Conservation (phyloP, 345 rosid species). For the Physaria fendleri region DNA sequence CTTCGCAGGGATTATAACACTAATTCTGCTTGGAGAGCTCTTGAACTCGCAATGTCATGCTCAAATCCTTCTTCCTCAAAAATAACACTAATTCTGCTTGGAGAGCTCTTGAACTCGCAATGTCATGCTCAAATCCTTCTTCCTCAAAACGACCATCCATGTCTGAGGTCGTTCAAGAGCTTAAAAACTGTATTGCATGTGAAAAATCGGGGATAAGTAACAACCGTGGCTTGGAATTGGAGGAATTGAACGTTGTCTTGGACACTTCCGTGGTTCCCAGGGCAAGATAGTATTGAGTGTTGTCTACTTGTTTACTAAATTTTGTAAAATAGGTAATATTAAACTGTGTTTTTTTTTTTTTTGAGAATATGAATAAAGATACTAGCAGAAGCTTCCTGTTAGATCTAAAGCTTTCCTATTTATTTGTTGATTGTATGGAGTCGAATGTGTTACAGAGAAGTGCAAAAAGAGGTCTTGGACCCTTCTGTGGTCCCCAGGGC, state of each 20-base stretch:
- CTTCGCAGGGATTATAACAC: not conserved
- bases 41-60: slow-evolving; percentile 7
- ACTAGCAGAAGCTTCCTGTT: too few relatives aligned
- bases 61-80: not conserved
- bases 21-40: slow-evolving; percentile 6
- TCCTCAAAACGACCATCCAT: slow-evolving; percentile 23
- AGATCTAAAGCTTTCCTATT: too few relatives aligned
- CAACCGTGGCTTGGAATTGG: slow-evolving; percentile 10
- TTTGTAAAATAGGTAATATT: not conserved
- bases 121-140: slow-evolving; percentile 12
- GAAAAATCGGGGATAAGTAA: slow-evolving; percentile 13
- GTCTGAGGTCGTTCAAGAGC: slow-evolving; percentile 10
- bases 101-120: slow-evolving; percentile 30
- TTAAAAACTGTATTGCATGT: slow-evolving; percentile 15
- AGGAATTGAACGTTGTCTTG: slow-evolving; percentile 15
- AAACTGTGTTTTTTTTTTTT: too few relatives aligned
- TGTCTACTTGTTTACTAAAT: too few relatives aligned
- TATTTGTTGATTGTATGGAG: too few relatives aligned
- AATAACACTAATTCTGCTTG: slow-evolving; percentile 14
- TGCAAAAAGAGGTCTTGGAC: too few relatives aligned
- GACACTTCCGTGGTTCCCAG: slow-evolving; percentile 12
- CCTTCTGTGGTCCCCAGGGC: too few relatives aligned
- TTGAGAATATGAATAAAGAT: too few relatives aligned
- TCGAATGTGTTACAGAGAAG: too few relatives aligned
- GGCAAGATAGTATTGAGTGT: slow-evolving; percentile 15